Percentiles rank a stretch among this genome's conserved stretches.
Conservation (phyloP, 2,329 filamentous ascomycete genomes). For the Alternaria arbusti region DNA sequence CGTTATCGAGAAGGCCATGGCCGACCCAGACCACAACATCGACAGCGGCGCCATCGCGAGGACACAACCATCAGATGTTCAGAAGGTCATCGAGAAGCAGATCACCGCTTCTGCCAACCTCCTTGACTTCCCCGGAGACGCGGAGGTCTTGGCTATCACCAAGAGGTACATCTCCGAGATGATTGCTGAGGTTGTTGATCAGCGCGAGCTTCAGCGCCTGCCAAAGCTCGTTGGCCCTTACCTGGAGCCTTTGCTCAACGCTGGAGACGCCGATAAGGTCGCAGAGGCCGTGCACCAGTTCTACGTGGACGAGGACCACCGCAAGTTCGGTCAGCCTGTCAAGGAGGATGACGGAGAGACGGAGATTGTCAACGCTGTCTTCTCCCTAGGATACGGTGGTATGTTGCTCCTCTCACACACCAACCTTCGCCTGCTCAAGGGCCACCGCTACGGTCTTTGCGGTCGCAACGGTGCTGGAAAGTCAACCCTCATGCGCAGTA, state of each 20-base stretch:
- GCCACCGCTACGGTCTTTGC: constrained; percentile 95
- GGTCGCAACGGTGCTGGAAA: constrained; percentile 97
- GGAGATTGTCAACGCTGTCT: constrained; percentile 97
- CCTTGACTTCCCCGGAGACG: constrained; percentile 65
- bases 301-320: constrained; percentile 83
- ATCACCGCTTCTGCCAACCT: constrained; percentile 73
- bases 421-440: constrained; percentile 91
- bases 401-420: constrained; percentile 97
- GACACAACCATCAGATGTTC: constrained; percentile 74
- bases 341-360: constrained; percentile 91
- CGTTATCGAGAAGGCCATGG: constrained; percentile 95
- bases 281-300: constrained; percentile 76
- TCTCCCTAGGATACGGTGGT: constrained; percentile 95
- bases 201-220: constrained; percentile 78
- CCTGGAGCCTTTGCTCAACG: constrained; percentile 71
- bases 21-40: constrained; percentile 60
- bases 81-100: constrained; percentile 75
- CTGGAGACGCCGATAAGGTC: constrained; percentile 68
- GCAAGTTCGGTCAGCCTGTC: constrained; percentile 82
- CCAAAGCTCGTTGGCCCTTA: constrained; percentile 74
- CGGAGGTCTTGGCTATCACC: constrained; percentile 67
- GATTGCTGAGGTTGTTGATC: constrained; percentile 87
- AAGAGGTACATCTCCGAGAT: constrained; percentile 80
- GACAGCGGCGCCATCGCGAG: constrained; percentile 65
- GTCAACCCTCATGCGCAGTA: constrained; percentile 98